Percentiles rank a stretch among this genome's conserved stretches.
phyloP scores from a whole-genome alignment of 1,284 basidiomycete genomes.

The Ganoderma sinense region DNA sequence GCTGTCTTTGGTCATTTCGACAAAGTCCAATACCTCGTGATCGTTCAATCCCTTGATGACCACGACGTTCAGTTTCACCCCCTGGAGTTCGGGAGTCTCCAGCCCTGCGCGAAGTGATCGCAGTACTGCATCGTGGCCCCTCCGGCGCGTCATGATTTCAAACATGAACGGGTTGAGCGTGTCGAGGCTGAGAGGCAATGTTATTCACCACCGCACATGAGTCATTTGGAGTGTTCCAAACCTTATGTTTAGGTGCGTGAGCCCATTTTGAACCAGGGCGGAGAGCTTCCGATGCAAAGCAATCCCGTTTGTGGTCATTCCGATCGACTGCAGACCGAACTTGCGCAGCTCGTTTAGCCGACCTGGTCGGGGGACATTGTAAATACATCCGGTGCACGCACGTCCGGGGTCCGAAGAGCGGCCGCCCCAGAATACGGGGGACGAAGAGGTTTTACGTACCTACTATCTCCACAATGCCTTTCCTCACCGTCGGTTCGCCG shows the following conservation, averaged over 20 bases:
- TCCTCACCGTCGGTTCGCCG: constrained; percentile 88
- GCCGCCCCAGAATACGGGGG: background rate
- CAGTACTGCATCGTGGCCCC: constrained; percentile 79
- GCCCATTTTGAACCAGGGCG: constrained; percentile 70
- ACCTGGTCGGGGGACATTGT: constrained; percentile 45
- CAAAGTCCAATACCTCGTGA: constrained; percentile 78
- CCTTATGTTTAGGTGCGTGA: constrained; percentile 88
- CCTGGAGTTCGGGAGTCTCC: constrained; percentile 53
- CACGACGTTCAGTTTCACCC: constrained; percentile 87
- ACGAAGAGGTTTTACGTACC: constrained; percentile 47
- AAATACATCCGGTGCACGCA: constrained; percentile 7
- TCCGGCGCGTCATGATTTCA: constrained; percentile 83
- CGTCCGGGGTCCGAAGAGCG: constrained; percentile 3
- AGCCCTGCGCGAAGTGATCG: constrained; percentile 73
- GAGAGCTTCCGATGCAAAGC: constrained; percentile 78
- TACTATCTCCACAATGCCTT: constrained; percentile 79
- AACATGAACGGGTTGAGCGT: constrained; percentile 90
- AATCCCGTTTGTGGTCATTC: constrained; percentile 89
- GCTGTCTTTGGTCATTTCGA: constrained; percentile 74
- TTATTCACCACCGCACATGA: constrained; percentile 15
- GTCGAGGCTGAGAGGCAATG: constrained; percentile 64
- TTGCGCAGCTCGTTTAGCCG: constrained; percentile 62
- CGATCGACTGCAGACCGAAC: constrained; percentile 78
- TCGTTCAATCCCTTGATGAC: constrained; percentile 85
- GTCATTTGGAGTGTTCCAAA: constrained; percentile 36